These are phyloP conservation scores for Triangularia setosa DNA, from an alignment of 2,329 filamentous ascomycete genomes.

Conservation along the genomic window DNA sequence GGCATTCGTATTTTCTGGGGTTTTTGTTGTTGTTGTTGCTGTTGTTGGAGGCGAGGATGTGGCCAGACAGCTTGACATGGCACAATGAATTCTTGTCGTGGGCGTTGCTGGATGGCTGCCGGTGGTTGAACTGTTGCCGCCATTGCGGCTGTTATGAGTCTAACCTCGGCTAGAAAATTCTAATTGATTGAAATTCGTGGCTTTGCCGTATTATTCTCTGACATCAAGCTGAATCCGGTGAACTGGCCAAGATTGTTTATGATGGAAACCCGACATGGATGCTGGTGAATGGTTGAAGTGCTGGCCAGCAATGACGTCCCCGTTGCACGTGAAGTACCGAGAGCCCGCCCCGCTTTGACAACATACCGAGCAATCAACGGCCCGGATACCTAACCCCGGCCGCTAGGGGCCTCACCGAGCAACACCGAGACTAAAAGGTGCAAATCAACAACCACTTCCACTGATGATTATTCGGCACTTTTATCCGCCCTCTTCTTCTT, in stretches of 20 bases:
- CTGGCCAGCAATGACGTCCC: not conserved
- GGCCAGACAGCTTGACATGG: conserved; percentile 18
- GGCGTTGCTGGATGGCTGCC: not conserved
- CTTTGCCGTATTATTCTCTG: not conserved
- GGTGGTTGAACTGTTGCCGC: conserved; percentile 12
- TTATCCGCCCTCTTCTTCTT: conserved; percentile 17
- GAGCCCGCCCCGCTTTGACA: not conserved
- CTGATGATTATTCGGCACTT: not conserved
- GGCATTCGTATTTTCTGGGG: conserved; percentile 8
- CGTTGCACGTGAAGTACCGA: not conserved
- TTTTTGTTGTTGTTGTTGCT: conserved; percentile 26
- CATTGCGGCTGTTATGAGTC: conserved; percentile 11
- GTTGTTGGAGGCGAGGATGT: conserved; percentile 26
- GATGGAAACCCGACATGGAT: not conserved
- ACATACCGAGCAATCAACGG: not conserved
- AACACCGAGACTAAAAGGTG: not conserved
- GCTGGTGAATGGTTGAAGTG: not conserved
- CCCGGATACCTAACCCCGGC: not conserved
- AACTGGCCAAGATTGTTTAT: not conserved
- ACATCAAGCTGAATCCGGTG: not conserved
- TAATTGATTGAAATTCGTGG: not conserved
- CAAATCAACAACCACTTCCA: not conserved
- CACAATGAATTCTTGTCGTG: conserved; percentile 8
- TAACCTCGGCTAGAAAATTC: not conserved
- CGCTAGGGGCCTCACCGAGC: not conserved